These are phyloP conservation scores for Calonectria hongkongensis DNA, from an alignment of 2,329 filamentous ascomycete genomes.

Conservation along the genomic window DNA sequence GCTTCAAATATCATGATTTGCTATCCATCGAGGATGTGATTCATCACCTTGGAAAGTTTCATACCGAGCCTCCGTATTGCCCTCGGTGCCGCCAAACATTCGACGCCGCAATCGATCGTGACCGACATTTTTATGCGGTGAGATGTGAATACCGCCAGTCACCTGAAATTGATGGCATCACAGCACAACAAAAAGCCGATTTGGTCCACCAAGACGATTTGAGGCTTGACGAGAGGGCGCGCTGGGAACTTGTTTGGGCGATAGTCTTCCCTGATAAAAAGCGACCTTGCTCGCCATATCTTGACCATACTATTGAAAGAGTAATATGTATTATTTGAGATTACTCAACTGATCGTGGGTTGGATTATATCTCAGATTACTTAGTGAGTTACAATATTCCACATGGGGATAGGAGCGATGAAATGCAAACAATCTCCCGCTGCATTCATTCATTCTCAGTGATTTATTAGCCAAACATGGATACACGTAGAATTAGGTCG, in stretches of 20 bases:
- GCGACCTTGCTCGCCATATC: not conserved
- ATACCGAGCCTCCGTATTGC: slow-evolving; percentile 12
- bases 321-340: not conserved
- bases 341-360: not conserved
- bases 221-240: not conserved
- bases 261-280: not conserved
- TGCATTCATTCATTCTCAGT: not conserved
- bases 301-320: not conserved
- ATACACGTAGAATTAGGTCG: too few species aligned
- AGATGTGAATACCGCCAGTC: not conserved
- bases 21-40: not conserved
- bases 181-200: not conserved
- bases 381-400: not conserved
- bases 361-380: not conserved
- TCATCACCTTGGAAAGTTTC: not conserved
- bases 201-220: not conserved
- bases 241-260: not conserved
- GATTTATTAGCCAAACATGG: not conserved
- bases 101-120: not conserved
- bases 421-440: not conserved
- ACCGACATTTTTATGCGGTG: not conserved
- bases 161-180: slow-evolving; percentile 2
- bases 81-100: slow-evolving; percentile 10
- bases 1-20: not conserved
- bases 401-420: not conserved